Base-by-base conservation (phyloP, 352 stramenopile genomes). In the Globisporangium viniferum region DNA sequence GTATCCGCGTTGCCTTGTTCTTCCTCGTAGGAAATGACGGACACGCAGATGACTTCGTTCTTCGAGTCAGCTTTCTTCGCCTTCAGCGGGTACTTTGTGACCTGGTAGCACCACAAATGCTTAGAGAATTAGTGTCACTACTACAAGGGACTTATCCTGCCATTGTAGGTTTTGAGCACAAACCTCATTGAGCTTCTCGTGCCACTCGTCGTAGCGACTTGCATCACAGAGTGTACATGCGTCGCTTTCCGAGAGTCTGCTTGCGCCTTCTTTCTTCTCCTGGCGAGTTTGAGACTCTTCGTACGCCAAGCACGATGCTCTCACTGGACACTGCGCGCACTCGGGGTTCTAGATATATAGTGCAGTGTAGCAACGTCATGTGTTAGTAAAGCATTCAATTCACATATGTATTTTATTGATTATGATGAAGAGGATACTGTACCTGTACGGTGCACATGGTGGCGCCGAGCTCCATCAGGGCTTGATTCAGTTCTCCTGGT, bases 401-500 rank as follows among this genome's bases (percentile, higher is more conserved):
- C 8, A 20, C 39, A 46, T 20, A 46, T 7, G 0, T 14, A 46
- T 20, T 24, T 24, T 24, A 24, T 24, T 24, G 24, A 0, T 24
- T 24, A 31, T 33, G 9, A 51, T 7, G 48, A 3, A 31, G 8
- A 41, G 15, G 2, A 24, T 6, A 10, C 5, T 61, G 22, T 36
- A 92, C 86, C 82, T 95, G 89, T 33, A 90, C 78, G 20, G 86
- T 94, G 72, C 89, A 99, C 48, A 99, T 88, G 2, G 97, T 99
- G 1, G 98, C 98, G 36, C 98, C 98, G 14, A 99, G 82, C 77
- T 99, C 98, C 98, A 99, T 99, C 7, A 99, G 67, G 5, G 97
- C 97, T 79, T 99, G 98, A 75, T 99, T 99, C 27, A 98, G 78
- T 57, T 94, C 86, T 9, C 97, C 97, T n/a, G 92, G 94, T 24